Base-by-base conservation (phyloP, 768 basidiomycete genomes). In the Naematelia aurantialba region DNA sequence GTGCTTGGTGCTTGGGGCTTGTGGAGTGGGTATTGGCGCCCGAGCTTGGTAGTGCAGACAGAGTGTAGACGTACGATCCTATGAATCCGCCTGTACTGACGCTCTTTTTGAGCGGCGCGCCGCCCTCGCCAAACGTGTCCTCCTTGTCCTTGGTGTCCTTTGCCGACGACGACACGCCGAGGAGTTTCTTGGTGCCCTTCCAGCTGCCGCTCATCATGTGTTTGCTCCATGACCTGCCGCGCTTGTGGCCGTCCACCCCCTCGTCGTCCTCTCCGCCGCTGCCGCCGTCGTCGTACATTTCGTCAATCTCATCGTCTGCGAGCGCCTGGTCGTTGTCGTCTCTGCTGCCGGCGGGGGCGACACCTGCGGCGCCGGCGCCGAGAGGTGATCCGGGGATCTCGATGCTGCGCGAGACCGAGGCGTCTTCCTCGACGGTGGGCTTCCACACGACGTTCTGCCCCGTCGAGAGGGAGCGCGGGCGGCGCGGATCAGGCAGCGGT, bases 401-500 rank as follows among this genome's bases (percentile, higher is more conserved):
- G 44, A 63, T 59, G 22, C 58, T 52, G n/a, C 67, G 30, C 12
- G 46, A 62, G 44, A 65, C 61, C 25, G 65, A 61, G 5, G 66
- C 67, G 45, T 69, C 55, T 25, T 58, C 60, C 11, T 55, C 62
- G 5, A 68, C 52, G 19, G 49, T 48, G 1, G 67, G 48, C 10
- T 56, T 65, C 60, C 67, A 70, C 10, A 56, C 66, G 24, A 76
- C 66, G 45, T 73, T 74, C 39, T 68, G 31, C 1, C 75, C 74
- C 3, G 72, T 75, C 29, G 68, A 69, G 11, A 74, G 59, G 30
- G 62, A 75, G 5, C 75, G 53, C 52, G 82, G 81, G 52, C 83
- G 81, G 22, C 83, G 81, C 1, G 88, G 87, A 66, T 88, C 87
- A 0, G 91, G 91, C 17, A 92, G 82, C 1, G 91, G 91, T 0